These are phyloP conservation scores for Coemansia sp. DNA, from an alignment of 192 early-diverging fungal species.

Conservation along the genomic window DNA sequence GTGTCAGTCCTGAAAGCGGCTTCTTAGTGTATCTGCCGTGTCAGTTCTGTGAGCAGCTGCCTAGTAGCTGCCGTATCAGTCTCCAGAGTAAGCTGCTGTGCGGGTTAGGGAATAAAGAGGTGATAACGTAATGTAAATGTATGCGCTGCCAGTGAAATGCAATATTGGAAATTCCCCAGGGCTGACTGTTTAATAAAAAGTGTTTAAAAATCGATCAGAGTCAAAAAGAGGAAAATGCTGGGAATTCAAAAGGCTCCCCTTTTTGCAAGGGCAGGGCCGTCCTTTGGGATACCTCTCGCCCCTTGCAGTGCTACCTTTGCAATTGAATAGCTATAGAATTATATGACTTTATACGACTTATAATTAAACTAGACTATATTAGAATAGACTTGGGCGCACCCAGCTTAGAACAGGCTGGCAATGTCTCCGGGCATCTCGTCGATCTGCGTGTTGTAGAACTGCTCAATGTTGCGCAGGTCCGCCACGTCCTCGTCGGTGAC, in stretches of 20 bases:
- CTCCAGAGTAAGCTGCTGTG: no score
- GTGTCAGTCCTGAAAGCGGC: no score
- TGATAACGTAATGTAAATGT: no score
- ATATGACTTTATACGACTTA: neutral
- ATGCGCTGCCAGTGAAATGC: neutral
- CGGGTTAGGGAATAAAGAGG: no score
- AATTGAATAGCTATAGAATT: no score
- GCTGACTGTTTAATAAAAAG: neutral
- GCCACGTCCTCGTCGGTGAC: constrained; percentile 93
- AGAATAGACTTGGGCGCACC: no score
- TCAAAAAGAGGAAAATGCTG: neutral
- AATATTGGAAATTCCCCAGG: neutral
- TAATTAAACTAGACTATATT: neutral
- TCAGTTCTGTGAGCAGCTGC: no score
- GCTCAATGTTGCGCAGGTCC: constrained; percentile 85
- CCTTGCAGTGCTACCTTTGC: no score
- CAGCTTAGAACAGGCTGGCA: constrained; percentile 75
- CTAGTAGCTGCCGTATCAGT: no score
- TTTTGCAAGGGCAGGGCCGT: neutral
- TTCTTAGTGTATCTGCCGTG: no score
- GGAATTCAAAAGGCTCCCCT: neutral
- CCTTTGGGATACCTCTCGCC: no score
- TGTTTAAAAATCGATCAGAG: neutral
- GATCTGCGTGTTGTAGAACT: constrained; percentile 99
- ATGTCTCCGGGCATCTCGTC: constrained; percentile 99